Conservation (phyloP, 306 rosid genomes). For the Potentilla sterilis region DNA sequence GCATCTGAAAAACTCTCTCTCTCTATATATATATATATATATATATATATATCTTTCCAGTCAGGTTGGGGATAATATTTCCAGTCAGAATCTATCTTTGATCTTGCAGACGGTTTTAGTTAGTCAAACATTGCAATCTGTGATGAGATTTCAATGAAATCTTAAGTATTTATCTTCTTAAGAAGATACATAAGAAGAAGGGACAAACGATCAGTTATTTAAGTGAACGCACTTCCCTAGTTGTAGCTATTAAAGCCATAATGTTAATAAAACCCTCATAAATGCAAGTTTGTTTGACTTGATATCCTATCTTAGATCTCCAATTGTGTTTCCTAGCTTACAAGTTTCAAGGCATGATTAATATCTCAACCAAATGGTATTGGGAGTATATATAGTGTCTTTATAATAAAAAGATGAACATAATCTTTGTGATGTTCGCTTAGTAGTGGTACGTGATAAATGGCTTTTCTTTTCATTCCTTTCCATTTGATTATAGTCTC, state of each 20-base stretch:
- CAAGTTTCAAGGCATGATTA: background rate
- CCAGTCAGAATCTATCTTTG: background rate
- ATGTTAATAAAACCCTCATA: background rate
- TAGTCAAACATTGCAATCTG: background rate
- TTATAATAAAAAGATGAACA: background rate
- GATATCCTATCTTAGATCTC: background rate
- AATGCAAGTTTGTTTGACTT: background rate
- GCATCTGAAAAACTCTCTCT: too few relatives aligned
- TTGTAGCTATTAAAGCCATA: slow-evolving; percentile 1
- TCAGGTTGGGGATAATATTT: background rate
- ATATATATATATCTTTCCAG: too few relatives aligned
- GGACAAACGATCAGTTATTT: background rate
- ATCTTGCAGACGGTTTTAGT: background rate
- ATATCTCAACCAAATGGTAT: background rate
- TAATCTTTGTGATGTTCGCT: background rate
- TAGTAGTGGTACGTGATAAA: background rate
- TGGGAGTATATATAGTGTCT: background rate
- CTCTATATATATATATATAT: too few relatives aligned
- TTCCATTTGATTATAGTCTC: background rate
- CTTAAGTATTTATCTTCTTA: background rate
- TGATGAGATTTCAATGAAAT: background rate
- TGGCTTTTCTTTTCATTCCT: background rate
- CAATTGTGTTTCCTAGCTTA: background rate
- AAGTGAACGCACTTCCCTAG: background rate
- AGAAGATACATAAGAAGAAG: background rate